Evolutionary conservation across 2,329 filamentous ascomycete genomes (phyloP), one percentile per base, ranked within the genome.

Genomic region (Xylaria arbuscula): DNA sequence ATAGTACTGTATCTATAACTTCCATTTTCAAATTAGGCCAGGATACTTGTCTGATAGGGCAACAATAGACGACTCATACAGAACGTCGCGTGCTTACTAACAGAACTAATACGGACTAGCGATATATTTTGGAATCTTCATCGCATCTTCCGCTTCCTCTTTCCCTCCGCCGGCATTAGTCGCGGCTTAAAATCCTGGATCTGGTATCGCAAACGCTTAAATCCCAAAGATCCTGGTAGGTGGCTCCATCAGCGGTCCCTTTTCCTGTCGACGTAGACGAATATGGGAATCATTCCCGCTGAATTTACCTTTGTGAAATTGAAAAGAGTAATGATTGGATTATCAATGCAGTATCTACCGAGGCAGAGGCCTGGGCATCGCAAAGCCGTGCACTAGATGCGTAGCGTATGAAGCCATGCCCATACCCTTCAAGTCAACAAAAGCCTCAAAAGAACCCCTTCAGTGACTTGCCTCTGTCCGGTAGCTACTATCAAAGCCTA

Each of bases 111-210:
- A 54, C 22, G n/a, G 42, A 66, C 62, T 69, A 62, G 67, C 62
- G 61, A 60, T 47, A 57, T 56, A 64, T 70, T 70, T 67, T 67
- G 51, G 45, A 64, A 64, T 64, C n/a, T 61, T 60, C 28, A 34
- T 55, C 19, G 60, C 45, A 55, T 64, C 50, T 47, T 13, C 28
- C 38, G 28, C 34, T 60, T 56, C 38, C 15, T 55, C 55, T 45
- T 58, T 40, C 40, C 51, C 60, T n/a, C 62, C 62, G 40, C 63
- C 63, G 63, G 67, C 59, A 69, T 42, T 67, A 69, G 67, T 61
- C 59, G 51, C 67, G 64, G 63, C 53, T 45, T 19, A 59, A 42
- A 45, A 42, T 51, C 48, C 64, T 69, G 32, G 22, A 64, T 69
- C 40, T 64, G 67, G 67, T 42, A 67, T 67, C 67, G 60, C 59